Evolutionary conservation across 129 eudicot species (phyloP), one percentile per base, ranked within the genome.

Genomic region (Flaveria robusta): DNA sequence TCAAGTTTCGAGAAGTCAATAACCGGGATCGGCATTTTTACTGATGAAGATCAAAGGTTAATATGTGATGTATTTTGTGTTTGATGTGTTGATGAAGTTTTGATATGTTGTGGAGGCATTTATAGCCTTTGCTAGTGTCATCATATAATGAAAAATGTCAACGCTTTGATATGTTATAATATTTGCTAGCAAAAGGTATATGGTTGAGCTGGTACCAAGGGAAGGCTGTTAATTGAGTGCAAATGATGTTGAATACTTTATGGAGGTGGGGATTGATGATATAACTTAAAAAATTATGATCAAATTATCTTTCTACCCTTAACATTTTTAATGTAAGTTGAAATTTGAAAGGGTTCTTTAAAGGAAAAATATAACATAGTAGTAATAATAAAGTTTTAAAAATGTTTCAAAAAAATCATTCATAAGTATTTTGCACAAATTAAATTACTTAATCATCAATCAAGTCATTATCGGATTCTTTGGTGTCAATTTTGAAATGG

Each of bases 1-100:
- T 81, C 26, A 59, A 91, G 91, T 85, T 83, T 88, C 1, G 91
- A 91, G 85, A 91, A 83, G 75, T 91, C 97, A 34, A 88, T 91
- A 13, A 91, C 97, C 0, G 97, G 97, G 69, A 91, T 87, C 23
- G 89, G 89, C 97, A 91, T 91, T 73, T 71, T 54, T 34, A 46
- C 13, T 11, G 65, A 52, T 18, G 46, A 24, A 41, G 46, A 66
- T 6, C 43, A 50, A 71, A 45, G 62, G 56, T 46, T 13, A 13
- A 43, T 65, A 24, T 27, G 68, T 62, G 43, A 24, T 62, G 43
- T 56, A 43, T 22, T 26, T 65, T 37, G 42, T 7, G 63, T 14
- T 63, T 56, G 51, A 4, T 37, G 0, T 74, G 71, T 60, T 74
- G 49, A 45, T 43, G 74, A 56, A 49, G 27, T 22, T 43, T 45